A percentile compares a stretch with the other conserved stretches of the same genome.
These are phyloP conservation scores for Chlorella ohadii DNA, from an alignment of 139 green algal species.

Conservation along the genomic window DNA sequence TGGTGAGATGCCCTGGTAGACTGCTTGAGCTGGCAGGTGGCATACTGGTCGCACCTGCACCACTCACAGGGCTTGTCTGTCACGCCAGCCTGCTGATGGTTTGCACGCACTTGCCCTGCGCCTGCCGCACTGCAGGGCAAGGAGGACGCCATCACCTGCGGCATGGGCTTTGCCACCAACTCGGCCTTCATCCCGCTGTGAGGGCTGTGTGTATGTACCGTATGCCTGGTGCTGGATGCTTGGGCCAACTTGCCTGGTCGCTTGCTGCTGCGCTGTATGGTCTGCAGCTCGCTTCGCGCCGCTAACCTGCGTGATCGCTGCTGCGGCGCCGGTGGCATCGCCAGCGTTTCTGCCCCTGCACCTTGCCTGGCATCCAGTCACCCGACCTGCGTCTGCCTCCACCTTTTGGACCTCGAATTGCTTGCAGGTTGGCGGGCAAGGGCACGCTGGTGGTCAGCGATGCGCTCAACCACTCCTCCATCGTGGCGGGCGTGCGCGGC, in stretches of 20 bases:
- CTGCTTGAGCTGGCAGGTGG: background rate
- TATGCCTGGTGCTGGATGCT: no score
- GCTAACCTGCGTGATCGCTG: no score
- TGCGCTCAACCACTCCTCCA: conserved; percentile 96
- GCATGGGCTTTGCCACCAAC: conserved; percentile 99
- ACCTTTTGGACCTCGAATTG: no score
- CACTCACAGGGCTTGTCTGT: conserved; percentile 39
- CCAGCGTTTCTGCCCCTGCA: no score
- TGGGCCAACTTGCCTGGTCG: no score
- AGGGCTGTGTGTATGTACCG: no score
- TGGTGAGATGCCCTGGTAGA: conserved; percentile 43
- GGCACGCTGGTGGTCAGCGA: conserved; percentile 95
- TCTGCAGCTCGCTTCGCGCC: no score
- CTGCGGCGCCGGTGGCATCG: no score
- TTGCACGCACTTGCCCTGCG: background rate
- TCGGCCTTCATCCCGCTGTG: conserved; percentile 84
- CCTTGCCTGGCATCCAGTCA: no score
- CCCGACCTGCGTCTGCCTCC: no score
- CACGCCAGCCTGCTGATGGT: background rate
- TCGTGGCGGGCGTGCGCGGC: conserved; percentile 87
- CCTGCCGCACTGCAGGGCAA: conserved; percentile 58
- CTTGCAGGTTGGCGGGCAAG: conserved; percentile 67
- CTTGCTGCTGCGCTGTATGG: no score
- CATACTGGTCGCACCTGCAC: background rate
- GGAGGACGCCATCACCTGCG: conserved; percentile 89